Evolutionary conservation across 345 rosid species (phyloP).

Genomic region (Corchorus capsularis): DNA sequence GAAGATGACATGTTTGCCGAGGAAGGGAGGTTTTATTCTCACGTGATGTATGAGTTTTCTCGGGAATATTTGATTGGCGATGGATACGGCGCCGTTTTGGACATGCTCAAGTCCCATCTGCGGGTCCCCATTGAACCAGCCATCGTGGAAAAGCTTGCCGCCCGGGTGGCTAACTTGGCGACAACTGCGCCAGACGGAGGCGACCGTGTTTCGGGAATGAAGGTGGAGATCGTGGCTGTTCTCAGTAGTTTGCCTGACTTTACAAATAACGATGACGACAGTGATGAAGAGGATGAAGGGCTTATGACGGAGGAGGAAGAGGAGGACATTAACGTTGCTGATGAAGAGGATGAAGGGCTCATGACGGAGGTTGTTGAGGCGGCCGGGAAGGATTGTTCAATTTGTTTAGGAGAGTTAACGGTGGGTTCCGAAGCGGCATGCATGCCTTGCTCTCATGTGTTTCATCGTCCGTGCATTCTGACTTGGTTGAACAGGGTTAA

Average conservation of each 20-base stretch:
- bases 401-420: constrained; percentile 4
- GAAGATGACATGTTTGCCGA: not conserved
- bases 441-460: constrained; percentile 11
- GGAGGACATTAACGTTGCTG: too few species aligned
- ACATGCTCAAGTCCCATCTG: constrained; percentile 8
- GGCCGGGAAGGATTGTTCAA: constrained; percentile 3
- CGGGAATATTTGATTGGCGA: not conserved
- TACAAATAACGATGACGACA: not conserved
- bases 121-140: not conserved
- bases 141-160: not conserved
- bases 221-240: not conserved
- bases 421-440: not conserved
- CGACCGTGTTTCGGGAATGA: not conserved
- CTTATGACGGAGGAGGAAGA: not conserved
- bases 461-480: not conserved
- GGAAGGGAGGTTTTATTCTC: not conserved
- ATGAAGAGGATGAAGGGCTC: not conserved
- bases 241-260: constrained; percentile 5
- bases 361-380: not conserved
- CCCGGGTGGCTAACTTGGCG: not conserved
- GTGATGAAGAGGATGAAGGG: not conserved
- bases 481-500: constrained; percentile 7
- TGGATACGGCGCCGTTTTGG: not conserved
- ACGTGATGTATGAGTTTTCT: not conserved
- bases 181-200: not conserved